These are phyloP conservation scores for Suillus occidentalis DNA, from an alignment of 768 basidiomycete genomes.

Conservation along the genomic window DNA sequence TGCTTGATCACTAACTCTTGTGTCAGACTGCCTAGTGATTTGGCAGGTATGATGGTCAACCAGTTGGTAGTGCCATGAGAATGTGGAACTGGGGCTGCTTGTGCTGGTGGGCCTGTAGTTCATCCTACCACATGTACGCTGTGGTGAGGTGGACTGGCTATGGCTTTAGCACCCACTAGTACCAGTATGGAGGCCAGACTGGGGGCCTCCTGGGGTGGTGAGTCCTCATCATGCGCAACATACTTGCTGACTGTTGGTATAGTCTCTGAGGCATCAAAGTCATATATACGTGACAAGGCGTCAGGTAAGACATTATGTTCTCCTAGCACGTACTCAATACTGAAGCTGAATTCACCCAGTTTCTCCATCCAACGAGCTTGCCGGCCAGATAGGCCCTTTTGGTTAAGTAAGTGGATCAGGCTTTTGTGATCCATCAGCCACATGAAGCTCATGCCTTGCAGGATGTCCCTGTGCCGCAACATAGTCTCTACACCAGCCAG, in stretches of 20 bases:
- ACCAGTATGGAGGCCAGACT: not conserved
- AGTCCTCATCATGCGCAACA: not conserved
- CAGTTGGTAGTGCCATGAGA: too few relatives aligned
- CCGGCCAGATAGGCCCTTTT: conserved; percentile 32
- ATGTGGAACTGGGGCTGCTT: too few relatives aligned
- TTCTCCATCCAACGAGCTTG: conserved; percentile 41
- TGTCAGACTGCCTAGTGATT: too few relatives aligned
- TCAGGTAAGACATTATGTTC: conserved; percentile 28
- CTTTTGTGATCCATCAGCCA: conserved; percentile 32
- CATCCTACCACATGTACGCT: too few relatives aligned
- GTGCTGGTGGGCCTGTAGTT: too few relatives aligned
- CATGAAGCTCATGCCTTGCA: conserved; percentile 16
- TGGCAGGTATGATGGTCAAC: too few relatives aligned
- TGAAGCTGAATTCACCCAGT: conserved; percentile 28
- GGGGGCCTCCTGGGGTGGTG: not conserved
- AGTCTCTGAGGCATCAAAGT: not conserved
- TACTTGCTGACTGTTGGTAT: not conserved
- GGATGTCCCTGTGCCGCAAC: too few relatives aligned
- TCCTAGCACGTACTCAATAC: conserved; percentile 29
- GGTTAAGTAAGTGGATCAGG: conserved; percentile 29
- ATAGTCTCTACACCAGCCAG: too few relatives aligned
- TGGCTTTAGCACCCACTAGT: conserved; percentile 3
- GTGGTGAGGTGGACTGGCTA: too few relatives aligned
- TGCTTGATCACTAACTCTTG: too few relatives aligned
- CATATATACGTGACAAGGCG: conserved; percentile 21